Evolutionary conservation across 805 yeast species (phyloP).

Genomic region (Wickerhamiella kurtzmanii): DNA sequence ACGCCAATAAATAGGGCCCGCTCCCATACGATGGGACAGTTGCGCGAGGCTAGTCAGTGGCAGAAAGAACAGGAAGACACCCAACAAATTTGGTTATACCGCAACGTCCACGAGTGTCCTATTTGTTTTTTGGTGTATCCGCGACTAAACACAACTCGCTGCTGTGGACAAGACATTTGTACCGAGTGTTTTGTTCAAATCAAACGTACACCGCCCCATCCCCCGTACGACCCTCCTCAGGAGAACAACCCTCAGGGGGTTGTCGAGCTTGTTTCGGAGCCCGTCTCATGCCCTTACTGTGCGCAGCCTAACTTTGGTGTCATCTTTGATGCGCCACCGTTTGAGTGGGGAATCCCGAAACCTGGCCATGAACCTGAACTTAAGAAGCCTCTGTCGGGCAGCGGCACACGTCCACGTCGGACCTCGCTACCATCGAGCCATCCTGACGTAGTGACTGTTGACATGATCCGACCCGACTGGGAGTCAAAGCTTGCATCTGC

Average conservation of each 20-base stretch:
- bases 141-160: slow-evolving; percentile 60
- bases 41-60: neutral
- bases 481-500: slow-evolving; percentile 59
- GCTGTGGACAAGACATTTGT: slow-evolving; percentile 89
- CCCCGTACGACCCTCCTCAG: slow-evolving; percentile 59
- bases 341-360: slow-evolving; percentile 25
- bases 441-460: slow-evolving; percentile 63
- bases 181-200: slow-evolving; percentile 95
- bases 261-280: slow-evolving; percentile 54
- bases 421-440: slow-evolving; percentile 31
- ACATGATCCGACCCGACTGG: slow-evolving; percentile 88
- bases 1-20: slow-evolving; percentile 6
- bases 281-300: slow-evolving; percentile 88
- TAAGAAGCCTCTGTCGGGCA: neutral
- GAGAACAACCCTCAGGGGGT: slow-evolving; percentile 27
- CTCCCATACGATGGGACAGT: slow-evolving; percentile 10
- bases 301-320: slow-evolving; percentile 79
- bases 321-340: slow-evolving; percentile 63
- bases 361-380: neutral
- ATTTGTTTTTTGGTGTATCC: slow-evolving; percentile 87
- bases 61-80: slow-evolving; percentile 7
- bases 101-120: slow-evolving; percentile 72
- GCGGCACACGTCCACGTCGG: slow-evolving; percentile 2
- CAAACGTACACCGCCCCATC: slow-evolving; percentile 82
- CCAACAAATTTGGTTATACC: slow-evolving; percentile 44